Base-by-base conservation (phyloP, 345 rosid genomes). In the Moricandia arvensis region DNA sequence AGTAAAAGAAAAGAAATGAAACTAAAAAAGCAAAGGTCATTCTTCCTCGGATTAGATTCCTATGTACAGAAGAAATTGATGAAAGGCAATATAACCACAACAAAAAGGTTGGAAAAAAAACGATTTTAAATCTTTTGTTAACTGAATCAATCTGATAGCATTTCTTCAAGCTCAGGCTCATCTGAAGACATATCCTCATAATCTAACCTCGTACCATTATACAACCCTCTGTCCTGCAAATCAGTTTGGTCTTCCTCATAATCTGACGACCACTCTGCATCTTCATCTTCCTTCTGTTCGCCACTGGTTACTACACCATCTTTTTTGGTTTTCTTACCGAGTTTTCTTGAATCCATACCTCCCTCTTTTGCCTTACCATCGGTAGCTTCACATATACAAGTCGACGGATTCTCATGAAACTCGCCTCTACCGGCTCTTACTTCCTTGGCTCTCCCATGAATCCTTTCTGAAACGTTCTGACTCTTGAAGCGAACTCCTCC, bases 381-480 rank as follows among this genome's bases (percentile, higher is more conserved):
- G 0, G 85, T 70, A 67, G 85, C 87, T 82, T 88, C 91, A 57
- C 99, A 95, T 71, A 95, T 87, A 86, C 99, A 95, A 67, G 89
- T 49, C 4, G 94, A 75, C 3, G 99, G 99, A 73, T 95, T 95
- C 89, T 95, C 99, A 68, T 93, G 98, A 82, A 95, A 95, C 83
- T 90, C 98, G 55, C 99, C 99, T 83, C 98, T 88, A 61, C 99
- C 98, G 0, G 94, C 86, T 84, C 94, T 85, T 15, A 87, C 93
- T 78, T 95, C 98, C 67, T 88, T 95, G 17, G 99, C 78, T 85
- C 91, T 69, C 99, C 98, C 97, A 95, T 89, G 84, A 93, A 95
- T 65, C 97, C 98, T 84, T 83, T 83, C 79, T 95, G 99, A 35
- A 79, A 87, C 53, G 84, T 84, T 59, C 87, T 89, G 63, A 87